Percentiles rank a stretch among this genome's conserved stretches.
These are phyloP conservation scores for Didymella sp. DNA, from an alignment of 2,329 filamentous ascomycete genomes.

Conservation along the genomic window DNA sequence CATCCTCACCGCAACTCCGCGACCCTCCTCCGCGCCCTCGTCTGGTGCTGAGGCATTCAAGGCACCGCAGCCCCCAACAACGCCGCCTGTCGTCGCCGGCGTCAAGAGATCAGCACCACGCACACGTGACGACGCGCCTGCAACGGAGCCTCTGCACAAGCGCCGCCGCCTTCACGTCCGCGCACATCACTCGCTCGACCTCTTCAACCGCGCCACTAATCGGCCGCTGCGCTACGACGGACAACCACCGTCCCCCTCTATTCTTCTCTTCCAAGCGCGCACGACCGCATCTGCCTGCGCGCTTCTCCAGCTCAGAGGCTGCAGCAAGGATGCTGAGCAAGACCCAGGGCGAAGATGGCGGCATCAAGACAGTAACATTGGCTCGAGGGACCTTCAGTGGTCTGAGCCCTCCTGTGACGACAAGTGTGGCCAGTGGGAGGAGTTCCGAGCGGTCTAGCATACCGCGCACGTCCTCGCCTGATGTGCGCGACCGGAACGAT, in stretches of 20 bases:
- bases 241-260: slow-evolving; percentile 56
- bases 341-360: slow-evolving; percentile 57
- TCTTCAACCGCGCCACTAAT: slow-evolving; percentile 40
- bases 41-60: slow-evolving; percentile 16
- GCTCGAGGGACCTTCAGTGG: slow-evolving; percentile 55
- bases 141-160: slow-evolving; percentile 48
- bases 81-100: slow-evolving; percentile 19
- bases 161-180: slow-evolving; percentile 37
- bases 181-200: slow-evolving; percentile 47
- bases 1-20: slow-evolving; percentile 6
- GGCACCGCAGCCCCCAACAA: slow-evolving; percentile 10
- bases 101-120: slow-evolving; percentile 7
- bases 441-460: slow-evolving; percentile 62
- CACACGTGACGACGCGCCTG: slow-evolving; percentile 19
- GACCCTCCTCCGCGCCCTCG: slow-evolving; percentile 27
- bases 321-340: slow-evolving; percentile 65
- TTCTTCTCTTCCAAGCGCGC: slow-evolving; percentile 59
- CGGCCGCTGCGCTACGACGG: slow-evolving; percentile 28
- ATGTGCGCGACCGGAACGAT: slow-evolving; percentile 57
- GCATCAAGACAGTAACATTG: slow-evolving; percentile 61
- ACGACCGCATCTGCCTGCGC: slow-evolving; percentile 56
- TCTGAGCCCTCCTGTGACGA: slow-evolving; percentile 44
- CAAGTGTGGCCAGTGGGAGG: slow-evolving; percentile 63
- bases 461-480: slow-evolving; percentile 60
- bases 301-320: slow-evolving; percentile 64